phyloP scores from a whole-genome alignment of 192 early-diverging fungal genomes.

The Coemansia umbellata region DNA sequence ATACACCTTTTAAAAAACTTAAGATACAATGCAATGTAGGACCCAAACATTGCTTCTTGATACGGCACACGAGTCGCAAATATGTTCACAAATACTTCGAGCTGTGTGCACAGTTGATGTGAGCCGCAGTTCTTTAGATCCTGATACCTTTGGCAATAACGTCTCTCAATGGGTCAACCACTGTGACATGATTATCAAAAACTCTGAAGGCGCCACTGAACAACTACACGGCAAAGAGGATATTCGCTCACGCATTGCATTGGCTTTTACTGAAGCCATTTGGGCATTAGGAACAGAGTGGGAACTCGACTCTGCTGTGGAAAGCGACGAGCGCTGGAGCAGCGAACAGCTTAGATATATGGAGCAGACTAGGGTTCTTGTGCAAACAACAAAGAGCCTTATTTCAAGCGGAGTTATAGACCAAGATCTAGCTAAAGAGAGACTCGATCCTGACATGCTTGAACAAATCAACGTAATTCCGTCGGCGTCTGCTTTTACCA shows the following conservation, averaged over 20 bases:
- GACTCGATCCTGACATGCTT: constrained; percentile 36
- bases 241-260: constrained; percentile 17
- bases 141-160: constrained; percentile 15
- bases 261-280: constrained; percentile 33
- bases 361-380: constrained; percentile 24
- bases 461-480: constrained; percentile 27
- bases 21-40: constrained; percentile 10
- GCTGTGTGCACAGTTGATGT: constrained; percentile 7
- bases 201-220: constrained; percentile 7
- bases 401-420: constrained; percentile 12
- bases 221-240: constrained; percentile 1
- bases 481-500: constrained; percentile 26
- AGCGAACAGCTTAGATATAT: constrained; percentile 15
- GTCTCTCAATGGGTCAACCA: constrained; percentile 27
- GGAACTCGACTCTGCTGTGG: constrained; percentile 31
- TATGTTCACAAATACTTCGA: constrained; percentile 38
- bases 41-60: constrained; percentile 27
- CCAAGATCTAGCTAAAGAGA: constrained; percentile 35
- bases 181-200: constrained; percentile 20
- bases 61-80: constrained; percentile 6
- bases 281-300: constrained; percentile 38
- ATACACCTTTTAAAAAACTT: too few relatives aligned
- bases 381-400: constrained; percentile 15
- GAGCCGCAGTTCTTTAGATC: neutral
- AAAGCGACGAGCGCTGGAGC: constrained; percentile 16